These are phyloP conservation scores for Calonectria hongkongensis DNA, from an alignment of 2,329 filamentous ascomycete species.

Conservation along the genomic window DNA sequence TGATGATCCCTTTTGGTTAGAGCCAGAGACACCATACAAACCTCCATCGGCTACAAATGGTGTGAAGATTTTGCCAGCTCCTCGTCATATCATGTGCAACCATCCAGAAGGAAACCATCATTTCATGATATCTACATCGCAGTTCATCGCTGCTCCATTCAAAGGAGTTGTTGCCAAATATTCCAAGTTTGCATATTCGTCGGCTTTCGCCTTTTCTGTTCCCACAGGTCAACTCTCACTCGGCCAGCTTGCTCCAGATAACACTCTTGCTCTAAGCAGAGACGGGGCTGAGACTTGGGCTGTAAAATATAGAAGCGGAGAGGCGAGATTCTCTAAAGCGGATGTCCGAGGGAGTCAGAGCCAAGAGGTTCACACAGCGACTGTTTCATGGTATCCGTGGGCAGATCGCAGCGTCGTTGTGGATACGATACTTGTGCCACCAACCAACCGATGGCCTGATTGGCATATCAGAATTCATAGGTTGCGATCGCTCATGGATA, in stretches of 20 bases:
- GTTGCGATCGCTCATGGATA: constrained; percentile 7
- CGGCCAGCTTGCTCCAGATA: constrained; percentile 53
- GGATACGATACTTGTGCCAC: constrained; percentile 48
- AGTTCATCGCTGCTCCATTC: constrained; percentile 32
- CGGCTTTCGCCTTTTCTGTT: constrained; percentile 64
- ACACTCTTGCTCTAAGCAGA: constrained; percentile 47
- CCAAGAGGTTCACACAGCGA: constrained; percentile 28
- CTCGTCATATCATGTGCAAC: constrained; percentile 65
- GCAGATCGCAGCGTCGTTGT: constrained; percentile 45
- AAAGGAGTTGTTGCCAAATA: constrained; percentile 59
- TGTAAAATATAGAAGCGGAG: constrained; percentile 45
- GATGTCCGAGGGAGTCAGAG: background rate
- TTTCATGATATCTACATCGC: constrained; percentile 40
- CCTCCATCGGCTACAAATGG: background rate
- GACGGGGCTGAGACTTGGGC: constrained; percentile 54
- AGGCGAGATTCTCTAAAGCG: constrained; percentile 28
- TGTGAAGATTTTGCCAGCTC: constrained; percentile 39
- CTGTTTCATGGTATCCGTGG: constrained; percentile 51
- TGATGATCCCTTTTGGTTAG: constrained; percentile 27
- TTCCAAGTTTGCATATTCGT: constrained; percentile 66
- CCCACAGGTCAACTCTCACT: constrained; percentile 55
- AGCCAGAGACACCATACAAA: constrained; percentile 1
- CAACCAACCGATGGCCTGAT: constrained; percentile 51
- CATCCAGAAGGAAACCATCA: constrained; percentile 46
- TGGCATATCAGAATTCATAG: constrained; percentile 52